Percentiles rank a stretch among this genome's conserved stretches.
phyloP scores from a whole-genome alignment of 2,329 filamentous ascomycete species.

The Pyrenophora teres region DNA sequence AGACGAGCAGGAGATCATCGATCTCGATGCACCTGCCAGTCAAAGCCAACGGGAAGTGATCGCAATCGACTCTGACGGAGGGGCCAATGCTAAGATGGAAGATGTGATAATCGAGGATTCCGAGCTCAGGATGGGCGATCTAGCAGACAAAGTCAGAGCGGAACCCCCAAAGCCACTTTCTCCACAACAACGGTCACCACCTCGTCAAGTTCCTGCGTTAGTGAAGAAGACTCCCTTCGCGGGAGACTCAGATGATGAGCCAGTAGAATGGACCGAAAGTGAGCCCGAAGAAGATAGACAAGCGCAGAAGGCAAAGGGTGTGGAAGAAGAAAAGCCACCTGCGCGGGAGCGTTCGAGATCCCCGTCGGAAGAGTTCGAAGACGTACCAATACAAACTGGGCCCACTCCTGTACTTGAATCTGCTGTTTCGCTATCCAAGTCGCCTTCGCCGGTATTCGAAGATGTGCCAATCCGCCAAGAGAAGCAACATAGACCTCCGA shows the following conservation, averaged over 20 bases:
- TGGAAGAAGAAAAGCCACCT: slow-evolving; percentile 33
- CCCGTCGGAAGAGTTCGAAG: slow-evolving; percentile 57
- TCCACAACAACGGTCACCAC: slow-evolving; percentile 25
- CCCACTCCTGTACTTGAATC: slow-evolving; percentile 14
- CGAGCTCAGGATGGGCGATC: slow-evolving; percentile 48
- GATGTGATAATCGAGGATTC: slow-evolving; percentile 39
- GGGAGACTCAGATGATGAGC: slow-evolving; percentile 47
- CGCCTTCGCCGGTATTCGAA: slow-evolving; percentile 58
- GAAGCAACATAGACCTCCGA: slow-evolving; percentile 16
- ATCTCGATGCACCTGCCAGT: slow-evolving; percentile 51
- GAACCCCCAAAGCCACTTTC: slow-evolving; percentile 46
- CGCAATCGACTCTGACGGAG: slow-evolving; percentile 66
- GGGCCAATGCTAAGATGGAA: slow-evolving; percentile 48
- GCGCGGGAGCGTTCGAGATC: slow-evolving; percentile 41
- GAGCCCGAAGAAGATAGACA: slow-evolving; percentile 45
- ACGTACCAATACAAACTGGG: slow-evolving; percentile 44
- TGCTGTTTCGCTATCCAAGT: slow-evolving; percentile 37
- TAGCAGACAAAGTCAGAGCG: slow-evolving; percentile 51
- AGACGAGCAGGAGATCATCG: slow-evolving; percentile 55
- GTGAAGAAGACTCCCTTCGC: slow-evolving; percentile 27
- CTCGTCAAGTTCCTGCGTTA: slow-evolving; percentile 23
- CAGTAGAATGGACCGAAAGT: slow-evolving; percentile 60
- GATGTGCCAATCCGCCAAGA: slow-evolving; percentile 48
- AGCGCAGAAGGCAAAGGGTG: slow-evolving; percentile 1
- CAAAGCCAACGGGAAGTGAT: slow-evolving; percentile 59